Conservation (phyloP, 2,329 filamentous ascomycete genomes). For the Fonsecaea pugnacius region DNA sequence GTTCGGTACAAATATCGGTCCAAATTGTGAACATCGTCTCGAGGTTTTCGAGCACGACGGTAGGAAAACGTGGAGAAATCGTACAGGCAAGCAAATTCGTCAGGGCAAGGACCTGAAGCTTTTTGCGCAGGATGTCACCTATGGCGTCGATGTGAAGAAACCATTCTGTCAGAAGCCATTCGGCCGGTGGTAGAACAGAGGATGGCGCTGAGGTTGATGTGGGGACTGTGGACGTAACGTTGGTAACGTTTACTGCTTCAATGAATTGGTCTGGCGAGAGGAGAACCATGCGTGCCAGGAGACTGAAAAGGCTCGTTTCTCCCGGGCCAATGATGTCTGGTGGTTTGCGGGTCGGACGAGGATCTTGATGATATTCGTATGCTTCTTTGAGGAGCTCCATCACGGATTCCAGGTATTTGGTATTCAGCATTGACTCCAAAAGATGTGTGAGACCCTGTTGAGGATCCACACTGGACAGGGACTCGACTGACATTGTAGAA, state of each 20-base stretch:
- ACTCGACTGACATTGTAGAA: slow-evolving; percentile 34
- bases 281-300: slow-evolving; percentile 78
- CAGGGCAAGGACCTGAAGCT: slow-evolving; percentile 52
- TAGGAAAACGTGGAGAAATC: slow-evolving; percentile 42
- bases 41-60: slow-evolving; percentile 49
- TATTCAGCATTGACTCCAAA: slow-evolving; percentile 57
- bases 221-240: slow-evolving; percentile 21
- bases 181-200: slow-evolving; percentile 28
- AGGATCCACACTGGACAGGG: slow-evolving; percentile 39
- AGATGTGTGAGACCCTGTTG: slow-evolving; percentile 51
- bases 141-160: slow-evolving; percentile 55
- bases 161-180: slow-evolving; percentile 55
- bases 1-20: slow-evolving; percentile 52
- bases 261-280: slow-evolving; percentile 72
- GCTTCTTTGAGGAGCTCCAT: slow-evolving; percentile 69
- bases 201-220: slow-evolving; percentile 33
- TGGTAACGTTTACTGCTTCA: slow-evolving; percentile 51
- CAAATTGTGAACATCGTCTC: slow-evolving; percentile 54
- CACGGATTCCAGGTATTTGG: slow-evolving; percentile 44
- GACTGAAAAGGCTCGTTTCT: slow-evolving; percentile 81
- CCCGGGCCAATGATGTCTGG: slow-evolving; percentile 73
- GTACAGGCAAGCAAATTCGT: slow-evolving; percentile 50
- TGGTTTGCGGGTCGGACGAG: slow-evolving; percentile 74
- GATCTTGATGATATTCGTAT: slow-evolving; percentile 75
- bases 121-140: slow-evolving; percentile 52